Conservation (phyloP, 306 rosid genomes). For the Corylus americana region DNA sequence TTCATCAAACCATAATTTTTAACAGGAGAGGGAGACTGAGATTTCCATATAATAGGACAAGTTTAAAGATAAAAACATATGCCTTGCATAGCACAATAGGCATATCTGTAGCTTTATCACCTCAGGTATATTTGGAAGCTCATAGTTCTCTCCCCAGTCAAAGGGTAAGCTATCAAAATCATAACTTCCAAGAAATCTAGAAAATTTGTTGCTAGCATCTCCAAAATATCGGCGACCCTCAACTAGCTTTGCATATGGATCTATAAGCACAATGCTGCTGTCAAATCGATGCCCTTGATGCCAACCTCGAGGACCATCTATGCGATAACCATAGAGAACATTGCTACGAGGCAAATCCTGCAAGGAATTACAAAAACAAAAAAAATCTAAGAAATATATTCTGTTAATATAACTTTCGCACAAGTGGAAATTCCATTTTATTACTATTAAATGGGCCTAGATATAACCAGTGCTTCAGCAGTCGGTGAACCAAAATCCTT, state of each 20-base stretch:
- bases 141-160: conserved; percentile 90
- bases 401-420: background rate
- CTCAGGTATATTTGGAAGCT: conserved; percentile 87
- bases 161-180: conserved; percentile 81
- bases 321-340: conserved; percentile 76
- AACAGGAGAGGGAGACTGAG: background rate
- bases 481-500: background rate
- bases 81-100: conserved; percentile 4
- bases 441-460: background rate
- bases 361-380: background rate
- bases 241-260: conserved; percentile 90
- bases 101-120: conserved; percentile 42
- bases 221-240: conserved; percentile 89
- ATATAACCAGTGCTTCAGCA: background rate
- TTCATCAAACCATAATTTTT: conserved; percentile 18
- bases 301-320: conserved; percentile 87
- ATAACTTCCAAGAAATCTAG: conserved; percentile 77
- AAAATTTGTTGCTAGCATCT: conserved; percentile 55
- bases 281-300: conserved; percentile 89
- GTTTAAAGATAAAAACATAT: conserved; percentile 20
- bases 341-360: conserved; percentile 81
- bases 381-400: background rate
- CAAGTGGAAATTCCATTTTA: background rate
- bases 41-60: conserved; percentile 4
- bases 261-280: conserved; percentile 67